Evolutionary conservation across 371 early-diverging fungal species (phyloP), one percentile per base, ranked within the genome.

Genomic region (Rhizomucor miehei): DNA sequence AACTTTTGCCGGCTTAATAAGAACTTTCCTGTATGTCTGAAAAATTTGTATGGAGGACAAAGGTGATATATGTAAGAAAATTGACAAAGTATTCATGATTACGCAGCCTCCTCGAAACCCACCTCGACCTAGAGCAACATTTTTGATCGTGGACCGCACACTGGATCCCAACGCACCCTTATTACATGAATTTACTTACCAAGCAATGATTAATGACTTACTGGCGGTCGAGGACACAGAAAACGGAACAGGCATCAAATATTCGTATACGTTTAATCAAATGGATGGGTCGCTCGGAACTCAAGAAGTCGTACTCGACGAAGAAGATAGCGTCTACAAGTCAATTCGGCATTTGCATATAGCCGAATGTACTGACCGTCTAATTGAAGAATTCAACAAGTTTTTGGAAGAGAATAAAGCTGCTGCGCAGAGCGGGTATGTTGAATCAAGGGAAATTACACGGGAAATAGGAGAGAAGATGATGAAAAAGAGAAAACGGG

Each of bases 121-220:
- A 59, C 66, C 76, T 46, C 78, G 81, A 63, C 84, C 80, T 14
- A 82, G 89, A 20, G 82, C 88, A 24, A 84, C 87, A 11, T 64
- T 97, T n/a, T 61, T 97, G 20, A 87, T 98, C 62, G 69, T 93
- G 12, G 99, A 98, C 70, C 87, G 99, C 35, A 82, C 90, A 0
- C 63, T 93, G 34, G 99, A 98, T 68, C 69, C 85, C 40, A 67
- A 80, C 19, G 84, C 94, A n/a, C 96, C 98, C 3, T 65, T 97
- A 16, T 60, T 97, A 14, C 99, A 97, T 65, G 92, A 95, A 65
- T 92, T 98, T 53, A 92, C 95, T 0, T 97, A 95, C 62, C 95
- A 97, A 67, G 94, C 97, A 8, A 91, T 95, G 88, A 86, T 87
- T 12, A 87, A 91, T 51, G 98, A 98, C 59, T 65, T 95, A 23